Conservation (phyloP, 768 basidiomycete species). For the Cystofilobasidium ferigula region DNA sequence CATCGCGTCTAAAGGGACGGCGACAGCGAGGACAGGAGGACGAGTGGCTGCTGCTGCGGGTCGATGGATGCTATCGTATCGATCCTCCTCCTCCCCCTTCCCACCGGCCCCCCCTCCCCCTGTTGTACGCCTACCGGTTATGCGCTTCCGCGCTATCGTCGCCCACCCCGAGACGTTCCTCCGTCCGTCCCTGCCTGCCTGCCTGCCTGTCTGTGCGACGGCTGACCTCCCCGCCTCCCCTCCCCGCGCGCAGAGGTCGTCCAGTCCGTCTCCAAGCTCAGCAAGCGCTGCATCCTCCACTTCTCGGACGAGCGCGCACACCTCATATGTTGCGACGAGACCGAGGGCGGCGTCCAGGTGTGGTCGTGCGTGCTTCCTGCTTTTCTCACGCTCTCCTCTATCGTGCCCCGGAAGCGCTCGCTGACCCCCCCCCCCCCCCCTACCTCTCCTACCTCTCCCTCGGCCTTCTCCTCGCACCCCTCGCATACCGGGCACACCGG, state of each 20-base stretch:
- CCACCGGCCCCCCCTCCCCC: background rate
- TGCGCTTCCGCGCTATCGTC: constrained; percentile 2
- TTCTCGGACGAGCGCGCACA: constrained; percentile 64
- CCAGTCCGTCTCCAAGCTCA: constrained; percentile 69
- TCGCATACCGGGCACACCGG: no score
- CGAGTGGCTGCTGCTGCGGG: no score
- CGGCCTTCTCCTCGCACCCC: background rate
- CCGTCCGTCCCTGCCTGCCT: background rate
- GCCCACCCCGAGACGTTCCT: background rate
- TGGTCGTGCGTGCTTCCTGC: constrained; percentile 53
- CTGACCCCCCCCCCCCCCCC: no score
- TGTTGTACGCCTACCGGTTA: background rate
- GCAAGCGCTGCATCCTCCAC: constrained; percentile 72
- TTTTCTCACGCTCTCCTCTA: constrained; percentile 19
- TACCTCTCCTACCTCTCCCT: no score
- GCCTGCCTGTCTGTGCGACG: background rate
- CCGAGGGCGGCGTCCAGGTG: constrained; percentile 75
- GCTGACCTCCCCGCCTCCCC: background rate
- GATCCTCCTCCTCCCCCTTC: background rate
- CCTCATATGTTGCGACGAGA: constrained; percentile 73
- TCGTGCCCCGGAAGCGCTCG: no score
- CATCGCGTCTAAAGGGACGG: no score
- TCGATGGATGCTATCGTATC: no score
- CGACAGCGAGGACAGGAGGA: no score
- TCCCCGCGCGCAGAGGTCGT: constrained; percentile 60